Evolutionary conservation across 2,329 filamentous ascomycete species (phyloP).

Genomic region (Talaromyces rugulosus): DNA sequence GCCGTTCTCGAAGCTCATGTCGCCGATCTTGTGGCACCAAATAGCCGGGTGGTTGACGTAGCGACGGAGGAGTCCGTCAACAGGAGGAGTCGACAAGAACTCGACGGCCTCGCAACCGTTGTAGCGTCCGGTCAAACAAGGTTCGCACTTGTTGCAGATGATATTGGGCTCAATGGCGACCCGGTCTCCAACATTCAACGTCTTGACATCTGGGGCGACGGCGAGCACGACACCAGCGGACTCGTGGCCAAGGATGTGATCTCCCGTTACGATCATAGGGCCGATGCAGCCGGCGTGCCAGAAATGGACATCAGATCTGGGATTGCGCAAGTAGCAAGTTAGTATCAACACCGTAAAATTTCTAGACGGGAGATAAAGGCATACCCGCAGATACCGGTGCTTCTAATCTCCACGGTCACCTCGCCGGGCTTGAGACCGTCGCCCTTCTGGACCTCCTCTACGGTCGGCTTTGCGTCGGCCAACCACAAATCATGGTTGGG

Average conservation of each 20-base stretch:
- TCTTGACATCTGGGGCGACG: slow-evolving; percentile 66
- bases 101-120: slow-evolving; percentile 85
- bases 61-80: slow-evolving; percentile 78
- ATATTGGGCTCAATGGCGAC: slow-evolving; percentile 93
- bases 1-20: slow-evolving; percentile 89
- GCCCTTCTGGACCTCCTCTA: slow-evolving; percentile 68
- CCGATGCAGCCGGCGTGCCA: slow-evolving; percentile 95
- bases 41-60: slow-evolving; percentile 92
- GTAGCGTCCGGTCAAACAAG: slow-evolving; percentile 87
- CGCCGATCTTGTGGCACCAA: slow-evolving; percentile 94
- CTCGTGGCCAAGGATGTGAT: slow-evolving; percentile 93
- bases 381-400: slow-evolving; percentile 93
- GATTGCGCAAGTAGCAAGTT: neutral
- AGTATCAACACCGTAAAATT: neutral
- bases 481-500: slow-evolving; percentile 90
- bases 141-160: slow-evolving; percentile 85
- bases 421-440: slow-evolving; percentile 71
- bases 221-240: slow-evolving; percentile 75
- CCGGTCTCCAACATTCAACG: slow-evolving; percentile 78
- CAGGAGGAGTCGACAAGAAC: slow-evolving; percentile 88
- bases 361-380: slow-evolving; percentile 16
- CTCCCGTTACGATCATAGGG: slow-evolving; percentile 84
- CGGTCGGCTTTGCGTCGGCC: slow-evolving; percentile 67
- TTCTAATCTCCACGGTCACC: slow-evolving; percentile 84
- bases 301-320: slow-evolving; percentile 89